Conservation (phyloP, 2,329 filamentous ascomycete genomes). For the Penicillium sp. region DNA sequence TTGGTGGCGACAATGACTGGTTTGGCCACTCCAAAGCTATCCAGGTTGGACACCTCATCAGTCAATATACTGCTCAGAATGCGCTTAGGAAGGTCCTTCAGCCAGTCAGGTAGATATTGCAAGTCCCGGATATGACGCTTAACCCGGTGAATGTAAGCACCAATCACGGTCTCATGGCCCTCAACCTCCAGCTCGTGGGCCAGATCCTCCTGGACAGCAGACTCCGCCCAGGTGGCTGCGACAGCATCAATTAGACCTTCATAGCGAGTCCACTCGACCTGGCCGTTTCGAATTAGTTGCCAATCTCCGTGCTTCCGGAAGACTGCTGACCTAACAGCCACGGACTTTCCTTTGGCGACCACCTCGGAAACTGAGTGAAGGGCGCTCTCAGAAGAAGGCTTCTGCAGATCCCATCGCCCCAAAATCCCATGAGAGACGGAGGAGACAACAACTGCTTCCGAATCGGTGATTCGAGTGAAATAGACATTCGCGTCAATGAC, state of each 20-base stretch:
- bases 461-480: slow-evolving; percentile 75
- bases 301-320: slow-evolving; percentile 67
- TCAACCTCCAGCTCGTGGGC: slow-evolving; percentile 81
- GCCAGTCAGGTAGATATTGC: slow-evolving; percentile 65
- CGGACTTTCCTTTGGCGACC: slow-evolving; percentile 65
- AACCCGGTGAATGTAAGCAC: slow-evolving; percentile 84
- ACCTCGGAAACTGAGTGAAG: slow-evolving; percentile 77
- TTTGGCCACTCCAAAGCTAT: slow-evolving; percentile 82
- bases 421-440: slow-evolving; percentile 74
- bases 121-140: slow-evolving; percentile 77
- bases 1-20: slow-evolving; percentile 74
- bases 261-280: slow-evolving; percentile 71
- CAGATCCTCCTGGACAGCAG: slow-evolving; percentile 68
- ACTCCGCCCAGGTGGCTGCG: slow-evolving; percentile 74
- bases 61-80: slow-evolving; percentile 61
- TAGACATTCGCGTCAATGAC: slow-evolving; percentile 77
- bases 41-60: slow-evolving; percentile 51
- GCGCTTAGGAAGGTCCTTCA: slow-evolving; percentile 65
- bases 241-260: slow-evolving; percentile 79
- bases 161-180: slow-evolving; percentile 71
- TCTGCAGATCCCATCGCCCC: slow-evolving; percentile 65
- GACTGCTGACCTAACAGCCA: slow-evolving; percentile 73
- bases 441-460: slow-evolving; percentile 69
- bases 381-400: slow-evolving; percentile 46
- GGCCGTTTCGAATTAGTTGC: slow-evolving; percentile 78